Evolutionary conservation across 805 yeast genomes (phyloP), one percentile per base, ranked within the genome.

Genomic region (Metschnikowia borealis): DNA sequence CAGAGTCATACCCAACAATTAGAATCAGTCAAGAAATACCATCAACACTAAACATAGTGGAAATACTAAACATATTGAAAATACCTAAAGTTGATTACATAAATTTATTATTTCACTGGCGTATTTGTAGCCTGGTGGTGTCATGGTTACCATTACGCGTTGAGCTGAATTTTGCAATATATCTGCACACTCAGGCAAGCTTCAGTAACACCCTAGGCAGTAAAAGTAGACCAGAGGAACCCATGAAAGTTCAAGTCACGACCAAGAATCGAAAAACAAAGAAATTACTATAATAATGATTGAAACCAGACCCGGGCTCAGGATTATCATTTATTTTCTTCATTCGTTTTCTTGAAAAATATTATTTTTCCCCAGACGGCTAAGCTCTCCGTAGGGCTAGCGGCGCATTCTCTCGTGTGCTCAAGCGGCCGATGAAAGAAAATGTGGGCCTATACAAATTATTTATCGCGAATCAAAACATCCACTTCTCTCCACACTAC

Each of bases 401-500:
- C 34, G 21, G 26, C 34, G 31, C 17, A 11, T 39, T 29, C 29
- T 29, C 34, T 39, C 37, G 26, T 32, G 38, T 33, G 38, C 38
- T 31, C 31, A 17, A 38, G 41, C 15, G 31, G 41, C 6, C 20
- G n/a, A 26, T 26, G 29, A 4, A 26, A 26, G 29, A 26, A 26
- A 26, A 26, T 26, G 29, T 26, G 29, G 29, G 29, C 29, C 42
- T 13, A 26, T 39, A n/a, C 17, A 20, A 14, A 20, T 7, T 10
- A 23, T 38, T n/a, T 15, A 42, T 42, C 45, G 45, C 45, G 45
- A 42, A 42, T 42, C 45, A 42, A 33, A 42, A 42, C 45, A 42
- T 33, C 8, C 31, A n/a, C 43, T 26, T 11, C 43, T 3, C 31
- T 21, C 15, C 31, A 42, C 36, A 42, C 31, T 26, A 10, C 29